Evolutionary conservation across 2,329 filamentous ascomycete genomes (phyloP).

Genomic region (Podosphaera xanthii): DNA sequence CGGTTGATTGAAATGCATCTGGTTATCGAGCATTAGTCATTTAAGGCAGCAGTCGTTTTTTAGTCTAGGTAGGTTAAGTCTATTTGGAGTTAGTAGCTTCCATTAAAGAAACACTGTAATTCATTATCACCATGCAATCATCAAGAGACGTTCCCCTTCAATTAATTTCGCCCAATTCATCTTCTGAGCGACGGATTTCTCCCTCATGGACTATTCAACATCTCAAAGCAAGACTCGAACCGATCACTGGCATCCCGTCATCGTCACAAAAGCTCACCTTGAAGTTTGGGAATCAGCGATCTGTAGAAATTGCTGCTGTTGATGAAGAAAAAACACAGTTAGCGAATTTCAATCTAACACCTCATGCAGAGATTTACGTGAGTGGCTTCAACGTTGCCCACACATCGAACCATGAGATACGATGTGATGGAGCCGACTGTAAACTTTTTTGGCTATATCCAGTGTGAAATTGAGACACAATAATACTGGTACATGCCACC

Average conservation of each 20-base stretch:
- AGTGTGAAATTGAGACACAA: background rate
- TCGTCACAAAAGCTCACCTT: slow-evolving; percentile 53
- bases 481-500: no score
- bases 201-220: slow-evolving; percentile 76
- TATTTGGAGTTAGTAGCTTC: no score
- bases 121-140: slow-evolving; percentile 16
- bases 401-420: slow-evolving; percentile 3
- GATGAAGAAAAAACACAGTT: slow-evolving; percentile 51
- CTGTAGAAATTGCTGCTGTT: slow-evolving; percentile 40
- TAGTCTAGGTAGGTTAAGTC: no score
- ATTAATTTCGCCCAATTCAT: slow-evolving; percentile 51
- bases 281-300: slow-evolving; percentile 36
- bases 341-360: slow-evolving; percentile 40
- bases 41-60: no score
- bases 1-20: no score
- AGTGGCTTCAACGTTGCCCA: slow-evolving; percentile 19
- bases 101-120: background rate
- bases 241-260: slow-evolving; percentile 78
- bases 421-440: background rate
- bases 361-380: slow-evolving; percentile 63
- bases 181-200: slow-evolving; percentile 74
- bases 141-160: slow-evolving; percentile 56
- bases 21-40: no score
- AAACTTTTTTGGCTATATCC: background rate
- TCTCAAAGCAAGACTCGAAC: slow-evolving; percentile 72